Evolutionary conservation across 768 basidiomycete species (phyloP), one percentile per base, ranked within the genome.

Genomic region (Russula sp.): DNA sequence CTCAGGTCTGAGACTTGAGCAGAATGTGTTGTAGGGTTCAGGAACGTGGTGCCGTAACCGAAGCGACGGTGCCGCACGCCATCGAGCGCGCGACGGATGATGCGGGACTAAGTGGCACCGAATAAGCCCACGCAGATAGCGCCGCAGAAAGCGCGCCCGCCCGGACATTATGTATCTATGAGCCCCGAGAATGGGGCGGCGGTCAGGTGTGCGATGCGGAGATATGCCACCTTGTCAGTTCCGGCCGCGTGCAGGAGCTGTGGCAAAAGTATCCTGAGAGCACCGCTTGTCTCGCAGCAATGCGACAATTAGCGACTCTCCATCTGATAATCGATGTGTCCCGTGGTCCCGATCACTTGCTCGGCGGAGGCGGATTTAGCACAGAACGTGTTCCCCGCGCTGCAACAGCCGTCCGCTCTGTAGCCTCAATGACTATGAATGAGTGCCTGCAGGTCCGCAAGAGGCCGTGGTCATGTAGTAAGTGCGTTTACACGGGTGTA

Each of bases 341-440:
- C 58, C 58, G 63, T 60, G 58, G 63, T 31, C 57, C 27, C 58
- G 63, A 64, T 64, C 63, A 49, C n/a, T 50, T 42, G 39, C 54
- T 64, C 63, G 63, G 63, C 63, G 63, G 63, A 64, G 58, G 63
- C 63, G 63, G 63, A 60, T 60, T 60, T 64, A 64, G 63, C 13
- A 37, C 42, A 50, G 63, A 64, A 64, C 63, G 63, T 64, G 63
- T 64, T 64, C 54, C 59, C 59, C 59, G 63, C 27, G 63, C 63
- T 64, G 63, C 59, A 64, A 37, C 39, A 22, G 54, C 53, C 27
- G 57, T 39, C 63, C 63, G 63, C 59, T 55, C 54, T 64, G 63
- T 49, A 39, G 58, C 59, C 63, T 60, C 63, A 32, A 64, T 64
- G 63, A 59, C 57, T 50, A 48, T 64, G 63, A 59, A 64, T 55